Evolutionary conservation across 2,329 filamentous ascomycete species (phyloP).

Genomic region (Trichoderma sp.): DNA sequence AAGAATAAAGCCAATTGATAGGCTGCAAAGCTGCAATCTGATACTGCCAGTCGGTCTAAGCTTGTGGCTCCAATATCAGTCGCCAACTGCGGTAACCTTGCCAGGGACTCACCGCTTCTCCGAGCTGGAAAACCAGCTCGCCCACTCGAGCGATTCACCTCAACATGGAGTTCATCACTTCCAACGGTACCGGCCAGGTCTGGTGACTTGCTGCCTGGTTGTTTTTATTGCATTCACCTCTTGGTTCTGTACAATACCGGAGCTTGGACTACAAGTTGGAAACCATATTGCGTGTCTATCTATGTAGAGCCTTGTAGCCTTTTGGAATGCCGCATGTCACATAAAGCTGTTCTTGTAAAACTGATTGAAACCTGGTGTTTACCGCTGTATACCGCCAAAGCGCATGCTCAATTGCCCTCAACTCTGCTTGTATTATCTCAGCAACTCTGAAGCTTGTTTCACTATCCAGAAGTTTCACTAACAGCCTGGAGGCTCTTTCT

Average conservation of each 20-base stretch:
- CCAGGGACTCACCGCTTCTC: background rate
- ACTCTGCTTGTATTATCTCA: too few relatives aligned
- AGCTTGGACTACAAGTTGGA: background rate
- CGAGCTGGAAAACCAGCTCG: background rate
- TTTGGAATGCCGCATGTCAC: too few relatives aligned
- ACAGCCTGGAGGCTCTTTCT: too few relatives aligned
- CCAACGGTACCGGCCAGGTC: background rate
- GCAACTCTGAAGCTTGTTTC: too few relatives aligned
- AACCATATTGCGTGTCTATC: background rate
- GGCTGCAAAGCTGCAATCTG: background rate
- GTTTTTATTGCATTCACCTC: background rate
- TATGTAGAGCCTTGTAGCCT: too few relatives aligned
- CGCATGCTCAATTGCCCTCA: too few relatives aligned
- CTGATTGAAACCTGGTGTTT: too few relatives aligned
- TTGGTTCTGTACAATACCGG: background rate
- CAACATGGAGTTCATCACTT: background rate
- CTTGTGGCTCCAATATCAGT: background rate
- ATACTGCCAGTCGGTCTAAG: background rate
- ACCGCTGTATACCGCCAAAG: too few relatives aligned
- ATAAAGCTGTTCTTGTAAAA: too few relatives aligned
- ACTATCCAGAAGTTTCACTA: too few relatives aligned
- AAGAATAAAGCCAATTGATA: conserved; percentile 16
- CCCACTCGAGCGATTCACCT: background rate
- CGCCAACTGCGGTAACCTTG: background rate
- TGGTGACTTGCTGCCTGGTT: background rate